Percentiles rank a stretch among this genome's conserved stretches.
Conservation (phyloP, 2,329 filamentous ascomycete genomes). For the Rutstroemia sydowiana region DNA sequence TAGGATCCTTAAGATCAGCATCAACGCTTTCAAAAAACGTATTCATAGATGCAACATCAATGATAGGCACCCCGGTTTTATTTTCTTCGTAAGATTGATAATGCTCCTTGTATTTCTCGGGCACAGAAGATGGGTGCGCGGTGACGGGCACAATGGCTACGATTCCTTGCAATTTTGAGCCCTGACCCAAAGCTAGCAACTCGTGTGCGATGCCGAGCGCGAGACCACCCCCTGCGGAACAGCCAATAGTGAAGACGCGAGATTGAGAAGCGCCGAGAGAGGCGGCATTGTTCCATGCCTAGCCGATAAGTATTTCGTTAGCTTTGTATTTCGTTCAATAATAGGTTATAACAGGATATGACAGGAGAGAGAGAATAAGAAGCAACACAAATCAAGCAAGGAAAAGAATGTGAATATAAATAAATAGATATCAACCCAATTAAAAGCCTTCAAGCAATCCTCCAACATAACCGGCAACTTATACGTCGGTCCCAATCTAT, state of each 20-base stretch:
- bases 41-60: constrained; percentile 16
- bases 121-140: constrained; percentile 18
- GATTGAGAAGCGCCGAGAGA: constrained; percentile 10
- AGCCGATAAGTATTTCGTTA: too few species aligned
- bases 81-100: constrained; percentile 21
- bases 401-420: too few species aligned
- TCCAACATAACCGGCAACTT: constrained; percentile 5
- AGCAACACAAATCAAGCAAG: too few species aligned
- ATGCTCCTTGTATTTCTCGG: constrained; percentile 11
- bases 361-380: not conserved
- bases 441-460: not conserved
- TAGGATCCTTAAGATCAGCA: constrained; percentile 11
- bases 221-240: constrained; percentile 23
- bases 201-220: constrained; percentile 7
- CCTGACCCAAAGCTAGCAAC: not conserved
- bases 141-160: constrained; percentile 21
- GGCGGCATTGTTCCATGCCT: constrained; percentile 17
- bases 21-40: constrained; percentile 16
- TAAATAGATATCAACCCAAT: not conserved
- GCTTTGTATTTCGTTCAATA: not conserved
- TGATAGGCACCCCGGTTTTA: constrained; percentile 15
- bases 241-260: constrained; percentile 19
- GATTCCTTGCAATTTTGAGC: constrained; percentile 16
- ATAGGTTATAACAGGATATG: not conserved
- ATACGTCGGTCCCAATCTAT: constrained; percentile 34